Evolutionary conservation across 75 land plant species (phyloP).

Genomic region (Isoetes taiwanensis): DNA sequence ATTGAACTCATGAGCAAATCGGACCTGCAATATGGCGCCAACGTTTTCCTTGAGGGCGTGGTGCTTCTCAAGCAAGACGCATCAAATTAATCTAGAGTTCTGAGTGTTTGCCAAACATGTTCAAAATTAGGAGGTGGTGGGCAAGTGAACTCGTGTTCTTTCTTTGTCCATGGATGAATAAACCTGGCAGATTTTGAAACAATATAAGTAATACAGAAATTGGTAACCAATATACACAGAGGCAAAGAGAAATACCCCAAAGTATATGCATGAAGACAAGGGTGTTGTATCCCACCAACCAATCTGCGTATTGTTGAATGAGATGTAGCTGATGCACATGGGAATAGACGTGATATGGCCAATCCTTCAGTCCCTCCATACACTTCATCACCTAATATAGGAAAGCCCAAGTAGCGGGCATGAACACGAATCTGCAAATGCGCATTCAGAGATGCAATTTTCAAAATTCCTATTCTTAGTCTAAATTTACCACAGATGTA

Average conservation of each 20-base stretch:
- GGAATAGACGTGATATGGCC: slow-evolving; percentile 50
- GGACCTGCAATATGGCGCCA: too few relatives aligned
- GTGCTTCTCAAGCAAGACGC: too few relatives aligned
- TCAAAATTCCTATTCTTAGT: background rate
- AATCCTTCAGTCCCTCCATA: slow-evolving; percentile 81
- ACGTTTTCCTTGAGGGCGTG: too few relatives aligned
- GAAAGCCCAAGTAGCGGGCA: slow-evolving; percentile 81
- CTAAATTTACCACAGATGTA: background rate
- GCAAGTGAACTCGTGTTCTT: slow-evolving; percentile 50
- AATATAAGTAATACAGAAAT: background rate
- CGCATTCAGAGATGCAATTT: background rate
- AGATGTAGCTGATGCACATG: slow-evolving; percentile 22
- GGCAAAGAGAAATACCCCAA: slow-evolving; percentile 46
- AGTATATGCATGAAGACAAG: slow-evolving; percentile 79
- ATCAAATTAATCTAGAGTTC: too few relatives aligned
- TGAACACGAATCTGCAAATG: slow-evolving; percentile 77
- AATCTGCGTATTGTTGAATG: slow-evolving; percentile 32
- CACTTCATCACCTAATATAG: slow-evolving; percentile 75
- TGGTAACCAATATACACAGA: background rate
- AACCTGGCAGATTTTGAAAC: slow-evolving; percentile 33
- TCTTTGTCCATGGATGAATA: slow-evolving; percentile 58
- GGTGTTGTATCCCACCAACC: slow-evolving; percentile 47
- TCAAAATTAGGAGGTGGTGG: slow-evolving; percentile 73
- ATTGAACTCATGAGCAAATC: too few relatives aligned
- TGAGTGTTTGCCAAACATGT: slow-evolving; percentile 21